These are phyloP conservation scores for Fusarium solani-melongenae DNA, from an alignment of 2,329 filamentous ascomycete genomes.

Conservation along the genomic window DNA sequence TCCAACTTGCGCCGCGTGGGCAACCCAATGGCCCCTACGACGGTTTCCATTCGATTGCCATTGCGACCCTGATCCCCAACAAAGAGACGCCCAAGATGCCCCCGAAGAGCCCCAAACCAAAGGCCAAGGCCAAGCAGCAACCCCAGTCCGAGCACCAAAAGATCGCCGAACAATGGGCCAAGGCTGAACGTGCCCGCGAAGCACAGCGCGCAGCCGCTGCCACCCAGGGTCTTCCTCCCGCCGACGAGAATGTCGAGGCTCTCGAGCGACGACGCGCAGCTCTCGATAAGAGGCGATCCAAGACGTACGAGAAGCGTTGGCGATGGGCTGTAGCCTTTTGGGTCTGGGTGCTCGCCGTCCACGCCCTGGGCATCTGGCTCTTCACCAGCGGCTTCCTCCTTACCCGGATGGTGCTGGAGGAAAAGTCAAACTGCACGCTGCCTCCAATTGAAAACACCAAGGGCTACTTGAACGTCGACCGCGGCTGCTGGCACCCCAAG, in stretches of 20 bases:
- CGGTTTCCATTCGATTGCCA: conserved; percentile 24
- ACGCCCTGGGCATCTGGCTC: conserved; percentile 84
- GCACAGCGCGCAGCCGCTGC: conserved; percentile 51
- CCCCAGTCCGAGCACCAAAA: conserved; percentile 59
- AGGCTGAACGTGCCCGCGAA: conserved; percentile 63
- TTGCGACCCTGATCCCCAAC: conserved; percentile 22
- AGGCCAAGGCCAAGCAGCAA: conserved; percentile 37
- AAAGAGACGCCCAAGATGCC: conserved; percentile 40
- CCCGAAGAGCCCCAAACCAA: conserved; percentile 41
- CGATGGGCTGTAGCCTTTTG: conserved; percentile 75
- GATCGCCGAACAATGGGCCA: conserved; percentile 65
- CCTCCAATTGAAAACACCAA: conserved; percentile 70
- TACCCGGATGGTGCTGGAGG: conserved; percentile 82
- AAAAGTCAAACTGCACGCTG: conserved; percentile 75
- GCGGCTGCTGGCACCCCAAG: conserved; percentile 96
- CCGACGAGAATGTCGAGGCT: conserved; percentile 49
- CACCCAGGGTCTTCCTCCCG: conserved; percentile 45
- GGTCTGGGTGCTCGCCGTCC: conserved; percentile 76
- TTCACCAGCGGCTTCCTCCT: conserved; percentile 96
- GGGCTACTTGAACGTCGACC: conserved; percentile 58
- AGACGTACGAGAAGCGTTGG: conserved; percentile 64
- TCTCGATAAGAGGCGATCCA: conserved; percentile 61
- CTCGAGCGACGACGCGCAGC: conserved; percentile 58
- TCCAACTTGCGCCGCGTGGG: conserved; percentile 17
- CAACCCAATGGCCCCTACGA: conserved; percentile 43